Percentiles rank a stretch among this genome's conserved stretches.
Conservation (phyloP, 2,329 filamentous ascomycete species). For the Pyrenophora graminea region DNA sequence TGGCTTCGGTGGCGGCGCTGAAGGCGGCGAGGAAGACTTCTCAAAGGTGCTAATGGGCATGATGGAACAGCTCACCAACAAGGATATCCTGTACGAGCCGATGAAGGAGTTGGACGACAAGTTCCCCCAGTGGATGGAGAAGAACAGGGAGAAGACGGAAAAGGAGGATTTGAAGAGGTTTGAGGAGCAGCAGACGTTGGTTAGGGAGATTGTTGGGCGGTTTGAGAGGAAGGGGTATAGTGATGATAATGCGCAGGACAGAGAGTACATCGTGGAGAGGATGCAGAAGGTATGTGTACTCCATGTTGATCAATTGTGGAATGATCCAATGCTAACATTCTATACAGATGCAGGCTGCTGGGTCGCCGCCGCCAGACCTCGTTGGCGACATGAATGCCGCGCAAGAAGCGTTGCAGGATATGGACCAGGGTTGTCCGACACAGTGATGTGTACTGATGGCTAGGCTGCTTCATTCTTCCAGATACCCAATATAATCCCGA, state of each 20-base stretch:
- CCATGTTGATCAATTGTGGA: background rate
- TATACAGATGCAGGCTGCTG: constrained; percentile 89
- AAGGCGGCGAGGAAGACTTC: constrained; percentile 76
- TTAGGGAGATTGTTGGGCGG: constrained; percentile 82
- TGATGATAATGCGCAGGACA: constrained; percentile 78
- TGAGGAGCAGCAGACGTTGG: constrained; percentile 76
- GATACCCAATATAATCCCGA: constrained; percentile 30
- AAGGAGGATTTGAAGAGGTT: constrained; percentile 78
- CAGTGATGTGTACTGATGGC: constrained; percentile 51
- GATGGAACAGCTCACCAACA: constrained; percentile 99
- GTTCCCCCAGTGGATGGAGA: constrained; percentile 85
- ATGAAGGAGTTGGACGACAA: constrained; percentile 97
- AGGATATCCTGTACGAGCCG: constrained; percentile 96
- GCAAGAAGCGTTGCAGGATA: constrained; percentile 66
- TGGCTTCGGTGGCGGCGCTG: constrained; percentile 55
- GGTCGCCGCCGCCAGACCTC: constrained; percentile 85
- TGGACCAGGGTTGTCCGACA: constrained; percentile 65
- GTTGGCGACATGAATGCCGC: constrained; percentile 87
- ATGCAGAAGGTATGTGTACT: constrained; percentile 81
- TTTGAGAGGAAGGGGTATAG: constrained; percentile 83
- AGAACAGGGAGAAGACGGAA: constrained; percentile 69
- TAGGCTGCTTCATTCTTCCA: constrained; percentile 12
- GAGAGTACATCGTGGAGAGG: constrained; percentile 91
- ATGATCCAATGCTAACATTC: background rate
- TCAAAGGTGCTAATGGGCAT: constrained; percentile 94